Conservation (phyloP, 352 stramenopile species). For the Globisporangium lucens region DNA sequence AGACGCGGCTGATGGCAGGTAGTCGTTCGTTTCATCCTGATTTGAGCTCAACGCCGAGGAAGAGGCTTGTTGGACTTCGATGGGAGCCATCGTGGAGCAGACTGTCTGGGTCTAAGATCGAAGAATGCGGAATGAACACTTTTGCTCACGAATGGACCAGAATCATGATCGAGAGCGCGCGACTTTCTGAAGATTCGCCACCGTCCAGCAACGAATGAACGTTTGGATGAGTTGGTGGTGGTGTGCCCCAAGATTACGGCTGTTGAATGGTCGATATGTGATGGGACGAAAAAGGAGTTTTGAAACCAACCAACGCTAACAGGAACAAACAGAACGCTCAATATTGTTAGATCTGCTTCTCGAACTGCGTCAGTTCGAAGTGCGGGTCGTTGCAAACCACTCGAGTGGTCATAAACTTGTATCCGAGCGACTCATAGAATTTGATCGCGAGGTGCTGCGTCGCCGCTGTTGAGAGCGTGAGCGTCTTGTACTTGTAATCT, state of each 20-base stretch:
- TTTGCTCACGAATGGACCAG: neutral
- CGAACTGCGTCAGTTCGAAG: conserved; percentile 17
- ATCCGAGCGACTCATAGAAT: conserved; percentile 19
- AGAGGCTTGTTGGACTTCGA: neutral
- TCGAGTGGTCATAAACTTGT: conserved; percentile 7
- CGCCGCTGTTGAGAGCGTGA: conserved; percentile 10
- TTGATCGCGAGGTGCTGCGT: conserved; percentile 10
- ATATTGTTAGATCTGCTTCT: conserved; percentile 4
- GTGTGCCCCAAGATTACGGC: neutral
- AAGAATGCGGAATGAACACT: neutral
- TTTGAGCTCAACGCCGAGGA: neutral
- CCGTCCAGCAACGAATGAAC: neutral
- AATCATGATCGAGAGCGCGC: neutral
- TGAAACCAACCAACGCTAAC: neutral
- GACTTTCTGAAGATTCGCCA: neutral
- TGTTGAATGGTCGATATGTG: neutral
- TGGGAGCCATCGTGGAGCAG: neutral
- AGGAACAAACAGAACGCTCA: too few species aligned
- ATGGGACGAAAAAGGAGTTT: neutral
- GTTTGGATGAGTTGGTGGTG: neutral
- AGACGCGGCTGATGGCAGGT: neutral
- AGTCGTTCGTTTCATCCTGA: neutral
- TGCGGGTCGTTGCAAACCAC: conserved; percentile 9
- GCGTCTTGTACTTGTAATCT: neutral
- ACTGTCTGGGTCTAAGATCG: neutral